Evolutionary conservation across 208 protist genomes (phyloP).

Genomic region (Crithidia acanthocephali): DNA sequence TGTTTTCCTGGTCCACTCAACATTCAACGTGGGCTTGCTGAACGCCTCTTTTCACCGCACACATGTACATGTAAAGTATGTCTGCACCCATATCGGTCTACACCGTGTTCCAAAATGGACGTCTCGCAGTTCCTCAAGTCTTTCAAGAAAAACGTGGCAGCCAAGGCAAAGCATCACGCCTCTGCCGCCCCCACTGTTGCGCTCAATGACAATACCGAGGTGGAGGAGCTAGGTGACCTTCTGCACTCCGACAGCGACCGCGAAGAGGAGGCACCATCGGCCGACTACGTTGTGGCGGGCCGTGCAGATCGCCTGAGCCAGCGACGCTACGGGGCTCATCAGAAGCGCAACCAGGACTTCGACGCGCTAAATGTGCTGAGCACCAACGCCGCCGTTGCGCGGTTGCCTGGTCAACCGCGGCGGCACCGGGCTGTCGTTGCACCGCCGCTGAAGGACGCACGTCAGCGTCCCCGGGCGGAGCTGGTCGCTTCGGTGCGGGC

Average conservation of each 20-base stretch:
- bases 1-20: too few relatives aligned
- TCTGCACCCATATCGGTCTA: too few relatives aligned
- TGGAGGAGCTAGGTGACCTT: slow-evolving; percentile 13
- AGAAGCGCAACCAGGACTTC: slow-evolving; percentile 33
- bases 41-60: too few relatives aligned
- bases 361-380: slow-evolving; percentile 33
- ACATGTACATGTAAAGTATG: too few relatives aligned
- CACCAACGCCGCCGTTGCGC: slow-evolving; percentile 4
- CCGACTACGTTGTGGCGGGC: slow-evolving; percentile 14
- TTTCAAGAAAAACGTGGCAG: slow-evolving; percentile 49
- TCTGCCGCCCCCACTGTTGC: neutral
- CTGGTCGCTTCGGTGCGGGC: slow-evolving; percentile 33
- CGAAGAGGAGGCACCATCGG: slow-evolving; percentile 7
- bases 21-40: too few relatives aligned
- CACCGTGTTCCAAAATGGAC: slow-evolving; percentile 39
- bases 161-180: neutral
- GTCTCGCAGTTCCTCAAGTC: slow-evolving; percentile 78
- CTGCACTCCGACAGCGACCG: slow-evolving; percentile 28
- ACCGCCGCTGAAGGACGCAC: neutral
- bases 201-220: neutral
- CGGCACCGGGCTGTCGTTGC: slow-evolving; percentile 16
- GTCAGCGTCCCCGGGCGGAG: slow-evolving; percentile 18
- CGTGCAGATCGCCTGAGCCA: slow-evolving; percentile 13
- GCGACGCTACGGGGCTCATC: slow-evolving; percentile 16
- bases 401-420: neutral